Evolutionary conservation across 2,329 filamentous ascomycete species (phyloP), one percentile per base, ranked within the genome.

Genomic region (Neonectria faginata): DNA sequence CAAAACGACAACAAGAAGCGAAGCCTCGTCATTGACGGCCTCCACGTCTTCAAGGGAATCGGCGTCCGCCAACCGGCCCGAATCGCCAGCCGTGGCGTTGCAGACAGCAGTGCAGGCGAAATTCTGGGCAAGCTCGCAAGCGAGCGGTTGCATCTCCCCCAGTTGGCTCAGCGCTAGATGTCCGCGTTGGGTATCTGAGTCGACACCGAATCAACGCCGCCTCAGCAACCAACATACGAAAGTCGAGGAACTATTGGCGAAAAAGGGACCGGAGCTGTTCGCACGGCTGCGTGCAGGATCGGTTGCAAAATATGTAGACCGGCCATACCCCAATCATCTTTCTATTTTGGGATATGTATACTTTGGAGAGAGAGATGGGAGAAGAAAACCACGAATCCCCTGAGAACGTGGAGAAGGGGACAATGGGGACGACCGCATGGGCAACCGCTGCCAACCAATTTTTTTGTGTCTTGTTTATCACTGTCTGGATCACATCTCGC

Each of bases 1-100:
- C 64, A 64, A 56, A 65, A 72, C 65, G 75, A 66, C 73, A 76
- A 66, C 60, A 72, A 73, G 57, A 79, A 76, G 70, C 76, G 76
- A 74, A 75, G 67, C 61, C 62, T 75, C 27, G 65, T 66, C 20
- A 60, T 72, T 33, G 62, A 65, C 47, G 60, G 65, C 39, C 58
- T 76, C n/a, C 62, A 68, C 5, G 58, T 76, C 52, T 67, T 74
- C 62, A 68, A 72, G 57, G 66, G 56, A 14, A 60, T 70, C 54
- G 58, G 66, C 29, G 65, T 56, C 45, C 72, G 70, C 36, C 57
- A 48, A 18, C 29, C 62, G 31, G 39, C n/a, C n/a, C 39, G 4
- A 18, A 42, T 42, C n/a, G 39, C 9, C n/a, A 20, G 18, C 39
- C 39, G 39, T n/a, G 39, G 39, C n/a, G 51, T 52, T 41, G 42